phyloP scores from a whole-genome alignment of 176 grass and related monocot genomes.

The Oryza australiensis region DNA sequence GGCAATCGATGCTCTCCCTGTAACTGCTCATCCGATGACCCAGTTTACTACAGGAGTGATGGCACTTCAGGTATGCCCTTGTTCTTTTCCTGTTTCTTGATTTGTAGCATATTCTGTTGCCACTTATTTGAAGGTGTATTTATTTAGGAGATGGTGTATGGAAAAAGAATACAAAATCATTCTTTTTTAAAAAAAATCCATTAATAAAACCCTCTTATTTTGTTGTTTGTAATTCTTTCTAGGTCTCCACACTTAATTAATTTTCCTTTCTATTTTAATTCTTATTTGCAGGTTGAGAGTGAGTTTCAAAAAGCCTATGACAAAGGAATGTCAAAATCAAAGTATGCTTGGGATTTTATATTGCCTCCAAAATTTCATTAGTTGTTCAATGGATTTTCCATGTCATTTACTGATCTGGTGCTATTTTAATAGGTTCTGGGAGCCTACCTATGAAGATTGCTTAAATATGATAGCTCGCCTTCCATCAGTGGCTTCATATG shows the following conservation, averaged over 20 bases:
- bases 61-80: slow-evolving; percentile 79
- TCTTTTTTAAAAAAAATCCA: background rate
- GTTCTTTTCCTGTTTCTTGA: background rate
- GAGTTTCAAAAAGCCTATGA: slow-evolving; percentile 99
- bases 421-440: slow-evolving; percentile 78
- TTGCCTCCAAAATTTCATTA: slow-evolving; percentile 8
- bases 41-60: slow-evolving; percentile 94
- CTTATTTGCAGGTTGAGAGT: slow-evolving; percentile 78
- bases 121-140: background rate
- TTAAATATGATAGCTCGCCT: slow-evolving; percentile 94
- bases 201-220: background rate
- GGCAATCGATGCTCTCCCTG: slow-evolving; percentile 84
- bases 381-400: slow-evolving; percentile 18
- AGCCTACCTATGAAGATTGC: slow-evolving; percentile 95
- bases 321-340: slow-evolving; percentile 86
- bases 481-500: slow-evolving; percentile 83
- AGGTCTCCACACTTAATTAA: background rate
- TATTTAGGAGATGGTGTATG: background rate
- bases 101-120: slow-evolving; percentile 11
- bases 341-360: slow-evolving; percentile 53
- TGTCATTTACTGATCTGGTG: slow-evolving; percentile 8
- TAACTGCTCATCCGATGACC: slow-evolving; percentile 92
- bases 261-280: slow-evolving; percentile 19
- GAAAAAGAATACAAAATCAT: slow-evolving; percentile 13
- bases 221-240: background rate